phyloP scores from a whole-genome alignment of 129 eudicot species.

The Chrysanthemum seticuspe region DNA sequence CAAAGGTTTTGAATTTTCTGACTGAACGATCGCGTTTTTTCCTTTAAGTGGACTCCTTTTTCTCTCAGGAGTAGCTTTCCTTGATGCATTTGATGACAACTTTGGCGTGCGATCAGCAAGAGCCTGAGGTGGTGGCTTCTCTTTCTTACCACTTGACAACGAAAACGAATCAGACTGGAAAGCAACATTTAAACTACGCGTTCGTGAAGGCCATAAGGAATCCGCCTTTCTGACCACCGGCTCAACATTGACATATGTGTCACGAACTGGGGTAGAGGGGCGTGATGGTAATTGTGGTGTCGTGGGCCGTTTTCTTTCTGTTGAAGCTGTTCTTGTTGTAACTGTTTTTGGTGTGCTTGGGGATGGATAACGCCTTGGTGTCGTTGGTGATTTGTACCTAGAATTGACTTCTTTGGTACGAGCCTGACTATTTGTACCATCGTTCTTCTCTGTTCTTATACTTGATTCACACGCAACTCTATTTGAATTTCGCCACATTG shows the following conservation, averaged over 20 bases:
- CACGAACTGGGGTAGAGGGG: slow-evolving; percentile 66
- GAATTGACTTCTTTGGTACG: slow-evolving; percentile 67
- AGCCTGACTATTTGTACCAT: slow-evolving; percentile 50
- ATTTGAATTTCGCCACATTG: slow-evolving; percentile 62
- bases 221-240: slow-evolving; percentile 61
- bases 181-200: slow-evolving; percentile 79
- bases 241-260: slow-evolving; percentile 47
- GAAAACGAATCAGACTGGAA: slow-evolving; percentile 74
- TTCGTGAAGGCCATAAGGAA: slow-evolving; percentile 83
- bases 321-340: slow-evolving; percentile 65
- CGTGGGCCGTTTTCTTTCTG: slow-evolving; percentile 70
- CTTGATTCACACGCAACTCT: slow-evolving; percentile 48
- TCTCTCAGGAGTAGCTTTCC: slow-evolving; percentile 85
- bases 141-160: slow-evolving; percentile 65
- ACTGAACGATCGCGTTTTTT: slow-evolving; percentile 49
- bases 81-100: slow-evolving; percentile 57
- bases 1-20: slow-evolving; percentile 77
- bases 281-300: slow-evolving; percentile 63
- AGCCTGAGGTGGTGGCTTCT: slow-evolving; percentile 60
- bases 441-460: slow-evolving; percentile 53
- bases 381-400: slow-evolving; percentile 73
- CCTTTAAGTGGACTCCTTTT: slow-evolving; percentile 87
- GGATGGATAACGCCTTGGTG: slow-evolving; percentile 66
- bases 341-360: slow-evolving; percentile 50
- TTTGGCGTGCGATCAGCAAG: slow-evolving; percentile 63